phyloP scores from a whole-genome alignment of 2,329 filamentous ascomycete species.

The Microsporum audouinii region DNA sequence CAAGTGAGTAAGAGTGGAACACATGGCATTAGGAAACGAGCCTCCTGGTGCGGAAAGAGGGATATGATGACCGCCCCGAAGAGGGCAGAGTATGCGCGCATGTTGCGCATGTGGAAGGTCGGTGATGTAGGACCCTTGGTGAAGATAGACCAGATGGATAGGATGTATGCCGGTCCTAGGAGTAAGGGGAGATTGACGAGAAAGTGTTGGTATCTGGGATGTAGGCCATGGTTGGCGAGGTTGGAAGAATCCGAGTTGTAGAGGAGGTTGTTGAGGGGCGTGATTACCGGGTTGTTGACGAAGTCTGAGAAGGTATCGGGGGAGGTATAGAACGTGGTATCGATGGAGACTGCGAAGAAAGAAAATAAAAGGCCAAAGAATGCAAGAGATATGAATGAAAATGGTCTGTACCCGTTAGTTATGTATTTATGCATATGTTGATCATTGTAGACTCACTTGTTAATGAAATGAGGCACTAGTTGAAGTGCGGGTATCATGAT shows the following conservation, averaged over 20 bases:
- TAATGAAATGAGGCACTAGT: conserved; percentile 72
- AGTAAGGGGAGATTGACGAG: conserved; percentile 60
- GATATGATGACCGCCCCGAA: conserved; percentile 36
- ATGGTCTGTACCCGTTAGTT: conserved; percentile 33
- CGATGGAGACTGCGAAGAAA: conserved; percentile 62
- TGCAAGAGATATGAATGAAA: conserved; percentile 51
- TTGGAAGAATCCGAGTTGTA: conserved; percentile 64
- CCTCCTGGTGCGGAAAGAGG: conserved; percentile 42
- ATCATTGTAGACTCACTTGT: conserved; percentile 49
- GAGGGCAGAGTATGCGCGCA: conserved; percentile 33
- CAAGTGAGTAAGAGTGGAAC: conserved; percentile 42
- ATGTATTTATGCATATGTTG: neutral
- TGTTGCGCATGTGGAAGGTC: conserved; percentile 29
- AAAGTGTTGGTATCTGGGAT: conserved; percentile 68
- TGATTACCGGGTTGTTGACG: conserved; percentile 53
- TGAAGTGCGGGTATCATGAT: conserved; percentile 71
- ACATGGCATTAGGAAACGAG: conserved; percentile 41
- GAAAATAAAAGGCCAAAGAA: conserved; percentile 56
- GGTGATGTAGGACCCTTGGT: conserved; percentile 18
- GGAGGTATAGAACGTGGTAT: conserved; percentile 67
- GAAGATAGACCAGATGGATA: conserved; percentile 39
- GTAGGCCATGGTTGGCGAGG: conserved; percentile 62
- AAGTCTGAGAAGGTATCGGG: conserved; percentile 28
- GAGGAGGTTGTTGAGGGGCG: conserved; percentile 63
- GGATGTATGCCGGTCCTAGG: conserved; percentile 55